phyloP scores from a whole-genome alignment of 495 filamentous ascomycete species.

The Podospora pseudoanserina region DNA sequence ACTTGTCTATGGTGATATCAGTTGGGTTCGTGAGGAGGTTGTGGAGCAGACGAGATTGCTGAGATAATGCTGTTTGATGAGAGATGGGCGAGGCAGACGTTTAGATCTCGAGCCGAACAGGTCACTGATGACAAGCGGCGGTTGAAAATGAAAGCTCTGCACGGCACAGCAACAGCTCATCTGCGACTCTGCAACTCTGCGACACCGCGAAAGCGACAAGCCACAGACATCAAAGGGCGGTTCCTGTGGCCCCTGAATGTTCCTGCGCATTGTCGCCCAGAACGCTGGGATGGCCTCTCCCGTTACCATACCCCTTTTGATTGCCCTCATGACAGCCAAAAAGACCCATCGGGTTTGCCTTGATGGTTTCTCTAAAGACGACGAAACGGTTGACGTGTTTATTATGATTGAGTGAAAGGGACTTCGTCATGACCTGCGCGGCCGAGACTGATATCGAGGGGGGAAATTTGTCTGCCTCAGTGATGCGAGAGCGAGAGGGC shows the following conservation, averaged over 20 bases:
- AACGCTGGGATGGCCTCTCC: not conserved
- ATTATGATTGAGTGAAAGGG: not conserved
- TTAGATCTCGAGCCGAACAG: not conserved
- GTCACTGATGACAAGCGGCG: not conserved
- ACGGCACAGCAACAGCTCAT: slow-evolving; percentile 1
- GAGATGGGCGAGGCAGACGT: not conserved
- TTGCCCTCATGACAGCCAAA: not conserved
- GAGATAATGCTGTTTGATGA: not conserved
- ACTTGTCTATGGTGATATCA: not conserved
- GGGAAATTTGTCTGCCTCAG: not conserved
- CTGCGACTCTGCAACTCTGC: slow-evolving; percentile 3
- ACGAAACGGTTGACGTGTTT: not conserved
- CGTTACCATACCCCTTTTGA: not conserved
- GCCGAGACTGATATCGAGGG: not conserved
- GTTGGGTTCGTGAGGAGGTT: not conserved
- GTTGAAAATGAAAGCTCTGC: not conserved
- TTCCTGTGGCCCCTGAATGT: not conserved
- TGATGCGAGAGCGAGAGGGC: not conserved
- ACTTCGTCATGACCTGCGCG: slow-evolving; percentile 4
- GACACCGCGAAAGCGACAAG: not conserved
- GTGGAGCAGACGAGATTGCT: not conserved
- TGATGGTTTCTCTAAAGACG: not conserved
- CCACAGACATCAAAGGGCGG: not conserved
- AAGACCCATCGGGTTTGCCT: not conserved
- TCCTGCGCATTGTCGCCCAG: not conserved